phyloP scores from a whole-genome alignment of 192 early-diverging fungal genomes.

The Backusella luteola region DNA sequence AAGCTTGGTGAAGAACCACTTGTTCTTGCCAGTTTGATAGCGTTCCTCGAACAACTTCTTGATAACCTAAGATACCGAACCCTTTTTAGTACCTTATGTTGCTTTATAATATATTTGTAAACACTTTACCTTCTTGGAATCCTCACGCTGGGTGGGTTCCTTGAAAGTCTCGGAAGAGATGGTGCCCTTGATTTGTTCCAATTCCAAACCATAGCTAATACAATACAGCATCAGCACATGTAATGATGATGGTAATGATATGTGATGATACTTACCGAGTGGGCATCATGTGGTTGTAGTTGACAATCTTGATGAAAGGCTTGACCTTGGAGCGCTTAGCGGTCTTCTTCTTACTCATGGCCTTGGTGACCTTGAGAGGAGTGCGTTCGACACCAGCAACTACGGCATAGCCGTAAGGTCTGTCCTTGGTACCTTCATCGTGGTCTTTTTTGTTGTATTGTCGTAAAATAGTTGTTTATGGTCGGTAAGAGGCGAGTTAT shows the following conservation, averaged over 20 bases:
- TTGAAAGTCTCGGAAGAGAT: slow-evolving; percentile 87
- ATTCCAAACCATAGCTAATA: slow-evolving; percentile 89
- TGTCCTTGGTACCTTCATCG: slow-evolving; percentile 98
- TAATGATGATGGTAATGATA: not conserved
- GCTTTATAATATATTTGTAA: too few relatives aligned
- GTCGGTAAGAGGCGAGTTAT: not conserved
- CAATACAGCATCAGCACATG: not conserved
- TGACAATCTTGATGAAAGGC: slow-evolving; percentile 98
- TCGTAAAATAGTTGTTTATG: slow-evolving; percentile 23
- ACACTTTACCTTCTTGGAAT: slow-evolving; percentile 74
- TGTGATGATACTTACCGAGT: slow-evolving; percentile 65
- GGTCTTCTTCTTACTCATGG: slow-evolving; percentile 94
- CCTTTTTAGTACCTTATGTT: not conserved
- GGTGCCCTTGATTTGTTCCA: slow-evolving; percentile 88
- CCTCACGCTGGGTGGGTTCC: slow-evolving; percentile 89
- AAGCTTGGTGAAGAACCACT: slow-evolving; percentile 99
- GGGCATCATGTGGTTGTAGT: slow-evolving; percentile 99
- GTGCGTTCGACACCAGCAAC: slow-evolving; percentile 97
- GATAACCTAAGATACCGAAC: slow-evolving; percentile 51
- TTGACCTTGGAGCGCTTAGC: slow-evolving; percentile 97
- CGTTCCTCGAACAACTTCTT: slow-evolving; percentile 97
- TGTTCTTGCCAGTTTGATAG: slow-evolving; percentile 98
- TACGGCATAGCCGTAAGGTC: slow-evolving; percentile 96
- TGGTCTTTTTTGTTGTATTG: slow-evolving; percentile 39
- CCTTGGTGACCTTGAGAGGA: slow-evolving; percentile 95